Base-by-base conservation (phyloP, 164 flowering plant species). In the Vitis rupestris region DNA sequence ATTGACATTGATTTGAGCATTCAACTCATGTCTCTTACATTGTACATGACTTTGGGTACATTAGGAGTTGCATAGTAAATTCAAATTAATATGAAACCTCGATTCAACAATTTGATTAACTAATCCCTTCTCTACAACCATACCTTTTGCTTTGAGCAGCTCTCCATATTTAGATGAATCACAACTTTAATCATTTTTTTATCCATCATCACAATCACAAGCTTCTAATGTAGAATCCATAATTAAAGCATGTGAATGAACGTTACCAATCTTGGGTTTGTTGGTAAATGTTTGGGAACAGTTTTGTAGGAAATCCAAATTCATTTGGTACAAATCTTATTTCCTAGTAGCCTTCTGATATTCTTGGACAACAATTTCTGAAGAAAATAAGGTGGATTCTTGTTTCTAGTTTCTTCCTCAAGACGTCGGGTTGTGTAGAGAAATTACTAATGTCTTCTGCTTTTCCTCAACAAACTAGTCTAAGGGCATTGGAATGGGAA, bases 341-440 rank as follows among this genome's bases (percentile, higher is more conserved):
- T 14, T 56, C 63, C 27, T 23, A 23, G 23, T 23, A 23, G 23
- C 23, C 1, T 23, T 23, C 1, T 23, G 23, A 23, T 23, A 23
- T 23, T 23, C 23, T 23, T 23, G 23, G 23, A 23, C 23, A 23
- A 23, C 23, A 23, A 23, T 23, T 23, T 23, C 23, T 23, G 23
- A 23, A 23, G 23, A 23, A 23, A 23, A 23, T 23, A 23, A 23
- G 23, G 23, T 23, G 23, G 23, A 23, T 23, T 23, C 23, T 54
- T 13, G 49, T 65, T 50, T 72, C 74, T 69, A 88, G 65, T 73
- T 78, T 85, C 64, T 59, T 60, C 76, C 73, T 79, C 69, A 86
- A 60, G 0, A 49, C 27, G 19, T 54, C 29, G 53, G 83, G 58
- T 15, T 60, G 62, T 47, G 59, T 60, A 12, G 68, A 44, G 30